A percentile compares a stretch with the other conserved stretches of the same genome.
These are phyloP conservation scores for Rhodocollybia butyracea DNA, from an alignment of 768 basidiomycete genomes.

Conservation along the genomic window DNA sequence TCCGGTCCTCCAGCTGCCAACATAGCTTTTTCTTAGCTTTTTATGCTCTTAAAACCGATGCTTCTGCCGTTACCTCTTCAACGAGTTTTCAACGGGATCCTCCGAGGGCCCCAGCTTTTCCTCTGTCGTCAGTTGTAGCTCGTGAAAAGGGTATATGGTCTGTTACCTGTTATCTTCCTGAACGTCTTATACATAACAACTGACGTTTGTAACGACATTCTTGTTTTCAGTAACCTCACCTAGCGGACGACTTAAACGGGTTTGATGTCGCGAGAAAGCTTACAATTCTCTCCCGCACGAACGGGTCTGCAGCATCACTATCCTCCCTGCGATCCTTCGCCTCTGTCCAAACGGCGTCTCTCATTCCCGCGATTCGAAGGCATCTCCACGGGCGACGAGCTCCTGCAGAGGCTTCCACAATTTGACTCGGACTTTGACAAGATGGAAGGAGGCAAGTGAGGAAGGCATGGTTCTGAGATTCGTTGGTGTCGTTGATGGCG, in stretches of 20 bases:
- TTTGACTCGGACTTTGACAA: constrained; percentile 79
- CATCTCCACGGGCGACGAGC: constrained; percentile 74
- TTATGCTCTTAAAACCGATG: too few species aligned
- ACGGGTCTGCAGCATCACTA: constrained; percentile 46
- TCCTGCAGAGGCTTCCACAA: constrained; percentile 73
- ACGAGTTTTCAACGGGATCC: constrained; percentile 79
- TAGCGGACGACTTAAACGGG: constrained; percentile 94
- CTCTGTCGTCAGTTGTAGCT: constrained; percentile 81
- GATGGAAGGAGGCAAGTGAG: constrained; percentile 72
- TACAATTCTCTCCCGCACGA: constrained; percentile 86
- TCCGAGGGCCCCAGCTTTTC: constrained; percentile 78
- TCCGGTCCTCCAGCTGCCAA: too few species aligned
- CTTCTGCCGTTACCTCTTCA: constrained; percentile 99
- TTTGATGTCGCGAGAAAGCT: constrained; percentile 97
- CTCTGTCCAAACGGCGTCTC: constrained; percentile 78
- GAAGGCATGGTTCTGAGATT: constrained; percentile 88
- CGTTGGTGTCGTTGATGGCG: constrained; percentile 90
- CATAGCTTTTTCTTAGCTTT: too few species aligned
- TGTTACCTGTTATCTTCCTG: constrained; percentile 14
- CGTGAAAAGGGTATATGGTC: constrained; percentile 93
- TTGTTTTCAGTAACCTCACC: constrained; percentile 99
- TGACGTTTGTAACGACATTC: not conserved
- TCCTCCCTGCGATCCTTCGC: constrained; percentile 72
- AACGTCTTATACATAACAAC: not conserved
- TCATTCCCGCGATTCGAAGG: constrained; percentile 76